These are phyloP conservation scores for Drosera spatulata DNA, from an alignment of 179 eudicot species.

Conservation along the genomic window DNA sequence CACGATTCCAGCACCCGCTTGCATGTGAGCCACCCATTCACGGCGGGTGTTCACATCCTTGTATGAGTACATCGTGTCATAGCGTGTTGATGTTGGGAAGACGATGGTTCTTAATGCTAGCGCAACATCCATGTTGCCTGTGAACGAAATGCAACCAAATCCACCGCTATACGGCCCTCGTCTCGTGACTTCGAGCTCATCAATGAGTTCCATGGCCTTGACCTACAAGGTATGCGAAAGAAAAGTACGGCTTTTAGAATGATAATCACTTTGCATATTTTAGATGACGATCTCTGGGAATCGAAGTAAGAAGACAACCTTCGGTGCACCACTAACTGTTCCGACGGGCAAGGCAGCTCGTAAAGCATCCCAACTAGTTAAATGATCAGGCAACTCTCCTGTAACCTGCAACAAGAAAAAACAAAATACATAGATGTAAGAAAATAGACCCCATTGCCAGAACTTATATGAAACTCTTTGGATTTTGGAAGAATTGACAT, in stretches of 20 bases:
- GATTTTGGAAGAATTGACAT: no score
- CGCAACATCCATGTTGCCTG: constrained; percentile 48
- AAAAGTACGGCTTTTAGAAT: no score
- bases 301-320: constrained; percentile 29
- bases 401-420: constrained; percentile 48
- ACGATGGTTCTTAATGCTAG: constrained; percentile 45
- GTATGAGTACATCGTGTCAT: constrained; percentile 44
- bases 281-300: no score
- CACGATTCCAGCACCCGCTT: constrained; percentile 47
- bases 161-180: constrained; percentile 57
- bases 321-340: constrained; percentile 98
- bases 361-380: constrained; percentile 86
- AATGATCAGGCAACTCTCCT: constrained; percentile 66
- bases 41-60: constrained; percentile 18
- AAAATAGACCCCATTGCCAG: no score
- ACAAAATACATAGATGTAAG: no score
- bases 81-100: constrained; percentile 25
- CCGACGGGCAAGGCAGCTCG: constrained; percentile 98
- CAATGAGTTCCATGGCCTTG: constrained; percentile 47
- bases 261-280: no score
- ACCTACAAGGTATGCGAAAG: constrained; percentile 14
- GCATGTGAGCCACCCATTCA: constrained; percentile 46
- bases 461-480: no score
- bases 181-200: constrained; percentile 34
- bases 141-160: constrained; percentile 45